A percentile compares a stretch with the other conserved stretches of the same genome.
phyloP scores from a whole-genome alignment of 345 rosid genomes.

The Populus simonii region DNA sequence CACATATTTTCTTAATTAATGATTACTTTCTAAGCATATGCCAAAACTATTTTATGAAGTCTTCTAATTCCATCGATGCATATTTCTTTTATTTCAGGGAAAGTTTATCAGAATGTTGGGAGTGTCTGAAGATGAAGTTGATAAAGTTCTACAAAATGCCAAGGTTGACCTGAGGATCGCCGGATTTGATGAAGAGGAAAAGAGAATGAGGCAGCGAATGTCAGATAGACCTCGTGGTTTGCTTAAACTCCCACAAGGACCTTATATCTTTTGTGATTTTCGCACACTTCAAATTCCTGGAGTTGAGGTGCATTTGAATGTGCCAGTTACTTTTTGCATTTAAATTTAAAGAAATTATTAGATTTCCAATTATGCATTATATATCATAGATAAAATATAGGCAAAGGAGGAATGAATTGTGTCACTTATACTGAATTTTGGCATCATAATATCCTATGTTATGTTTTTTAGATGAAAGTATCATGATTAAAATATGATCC shows the following conservation, averaged over 20 bases:
- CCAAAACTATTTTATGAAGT: constrained; percentile 1
- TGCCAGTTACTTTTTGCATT: not conserved
- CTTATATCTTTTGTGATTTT: constrained; percentile 73
- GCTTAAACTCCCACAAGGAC: constrained; percentile 70
- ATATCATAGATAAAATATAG: no score
- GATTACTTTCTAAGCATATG: not conserved
- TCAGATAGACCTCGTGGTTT: constrained; percentile 24
- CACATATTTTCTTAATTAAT: no score
- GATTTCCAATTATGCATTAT: no score
- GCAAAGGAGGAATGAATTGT: no score
- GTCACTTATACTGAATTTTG: no score
- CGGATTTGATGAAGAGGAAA: constrained; percentile 92
- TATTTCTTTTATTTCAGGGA: constrained; percentile 43
- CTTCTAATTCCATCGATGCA: not conserved
- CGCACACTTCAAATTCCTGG: constrained; percentile 79
- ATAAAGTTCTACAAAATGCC: constrained; percentile 47
- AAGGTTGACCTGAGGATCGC: constrained; percentile 60
- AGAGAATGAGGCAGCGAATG: constrained; percentile 55
- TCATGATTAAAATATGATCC: no score
- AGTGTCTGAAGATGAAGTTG: constrained; percentile 65
- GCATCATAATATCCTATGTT: no score
- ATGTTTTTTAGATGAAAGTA: no score
- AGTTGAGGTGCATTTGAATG: constrained; percentile 45
- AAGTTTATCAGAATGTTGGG: constrained; percentile 92
- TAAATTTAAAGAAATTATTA: no score